phyloP scores from a whole-genome alignment of 139 green algal genomes.

The Chara braunii region DNA sequence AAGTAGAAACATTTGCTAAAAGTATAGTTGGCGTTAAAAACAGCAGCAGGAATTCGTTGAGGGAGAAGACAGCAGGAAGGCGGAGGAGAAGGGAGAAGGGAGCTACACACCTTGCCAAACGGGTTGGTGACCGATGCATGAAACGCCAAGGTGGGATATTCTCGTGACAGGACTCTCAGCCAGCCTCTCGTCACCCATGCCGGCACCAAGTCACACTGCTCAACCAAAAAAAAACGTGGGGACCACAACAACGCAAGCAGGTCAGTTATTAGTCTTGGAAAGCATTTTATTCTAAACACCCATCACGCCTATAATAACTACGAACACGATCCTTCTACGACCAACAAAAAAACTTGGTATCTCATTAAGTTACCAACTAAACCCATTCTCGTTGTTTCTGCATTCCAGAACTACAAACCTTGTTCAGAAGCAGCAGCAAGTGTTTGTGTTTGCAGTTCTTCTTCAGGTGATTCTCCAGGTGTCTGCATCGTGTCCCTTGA shows the following conservation, averaged over 20 bases:
- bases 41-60: no score
- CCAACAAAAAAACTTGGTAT: background rate
- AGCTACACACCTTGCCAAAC: constrained; percentile 78
- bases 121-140: constrained; percentile 91
- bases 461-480: constrained; percentile 87
- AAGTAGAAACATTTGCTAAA: no score
- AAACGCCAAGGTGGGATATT: constrained; percentile 96
- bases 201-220: constrained; percentile 64
- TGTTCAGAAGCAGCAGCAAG: constrained; percentile 96
- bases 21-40: no score
- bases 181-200: constrained; percentile 96
- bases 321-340: no score
- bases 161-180: constrained; percentile 74
- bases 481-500: constrained; percentile 82
- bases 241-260: no score
- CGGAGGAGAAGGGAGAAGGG: no score
- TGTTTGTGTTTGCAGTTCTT: constrained; percentile 91
- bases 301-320: no score
- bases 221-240: no score
- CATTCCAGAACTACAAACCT: constrained; percentile 47
- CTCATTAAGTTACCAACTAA: background rate
- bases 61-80: no score
- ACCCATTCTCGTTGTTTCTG: background rate
- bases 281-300: no score
- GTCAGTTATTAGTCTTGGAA: no score